Evolutionary conservation across 2,329 filamentous ascomycete species (phyloP), one percentile per base, ranked within the genome.

Genomic region (Aphanoascus verrucosus): DNA sequence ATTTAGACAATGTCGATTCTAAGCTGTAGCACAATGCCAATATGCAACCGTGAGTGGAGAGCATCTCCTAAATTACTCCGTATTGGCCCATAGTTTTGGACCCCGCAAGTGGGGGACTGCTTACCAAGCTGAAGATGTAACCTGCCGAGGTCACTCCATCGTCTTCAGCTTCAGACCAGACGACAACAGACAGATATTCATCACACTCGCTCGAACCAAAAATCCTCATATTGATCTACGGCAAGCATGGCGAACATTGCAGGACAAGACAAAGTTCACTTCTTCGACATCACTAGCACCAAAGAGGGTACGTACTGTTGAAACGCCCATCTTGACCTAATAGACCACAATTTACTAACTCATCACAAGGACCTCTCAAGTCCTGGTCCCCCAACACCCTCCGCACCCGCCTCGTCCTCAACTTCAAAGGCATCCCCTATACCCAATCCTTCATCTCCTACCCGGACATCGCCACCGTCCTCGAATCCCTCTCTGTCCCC

Each of bases 371-470:
- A 20, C 47, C 53, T 17, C 41, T 28, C 37, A 56, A 54, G 45
- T 55, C 57, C 40, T 57, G 57, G 57, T 71, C 69, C 49, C 69
- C 69, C 12, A 60, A 58, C 35, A 67, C 69, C 55, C 70, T 68
- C 64, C 67, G 67, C 49, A 70, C 69, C 57, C 67, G 69, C 43
- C 61, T 72, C 19, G 64, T 70, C 58, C 67, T 72, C 46, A 72
- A 71, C 58, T 71, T 69, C 55, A 72, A 72, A 59, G 34, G 61
- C 7, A 65, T 72, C 37, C 64, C 69, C 19, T 72, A 72, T 60
- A 65, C 55, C 49, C 70, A 69, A 28, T 53, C 69, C 58, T 72
- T 69, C 52, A 63, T 72, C 37, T 66, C 70, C 49, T 70, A 70
- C 53, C 68, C 64, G 12, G 67, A 71, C 52, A 72, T 72, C 56